phyloP scores from a whole-genome alignment of 768 basidiomycete genomes.

The Roridomyces roridus region DNA sequence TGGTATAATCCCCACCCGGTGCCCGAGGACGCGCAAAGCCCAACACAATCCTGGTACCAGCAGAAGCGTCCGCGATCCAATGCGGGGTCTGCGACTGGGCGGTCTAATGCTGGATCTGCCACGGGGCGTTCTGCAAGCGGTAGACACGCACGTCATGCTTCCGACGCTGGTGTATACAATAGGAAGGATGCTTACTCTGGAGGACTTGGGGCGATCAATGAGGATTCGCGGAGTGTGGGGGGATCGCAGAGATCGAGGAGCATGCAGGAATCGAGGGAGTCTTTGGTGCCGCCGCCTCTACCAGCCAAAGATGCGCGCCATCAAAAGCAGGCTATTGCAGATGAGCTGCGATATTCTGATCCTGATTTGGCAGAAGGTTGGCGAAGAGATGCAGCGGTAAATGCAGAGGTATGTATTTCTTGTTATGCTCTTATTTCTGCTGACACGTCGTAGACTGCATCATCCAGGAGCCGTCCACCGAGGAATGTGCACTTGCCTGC shows the following conservation, averaged over 20 bases:
- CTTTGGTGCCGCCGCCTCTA: conserved; percentile 14
- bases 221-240: conserved; percentile 18
- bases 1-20: conserved; percentile 5
- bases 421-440: background rate
- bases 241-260: conserved; percentile 10
- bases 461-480: conserved; percentile 17
- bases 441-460: background rate
- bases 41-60: conserved; percentile 18
- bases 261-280: conserved; percentile 11
- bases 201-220: conserved; percentile 18
- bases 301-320: conserved; percentile 16
- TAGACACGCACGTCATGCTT: conserved; percentile 15
- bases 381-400: conserved; percentile 28
- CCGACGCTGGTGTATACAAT: conserved; percentile 13
- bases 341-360: conserved; percentile 41
- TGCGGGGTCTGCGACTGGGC: conserved; percentile 17
- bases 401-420: background rate
- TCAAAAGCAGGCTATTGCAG: conserved; percentile 37
- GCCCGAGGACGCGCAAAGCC: background rate
- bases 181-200: background rate
- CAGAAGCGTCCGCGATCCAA: conserved; percentile 19
- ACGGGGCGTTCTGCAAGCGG: conserved; percentile 8
- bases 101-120: conserved; percentile 8
- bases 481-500: conserved; percentile 21
- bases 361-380: conserved; percentile 37